Conservation (phyloP, 805 yeast species). For the Yarrowia phangngaensis region DNA sequence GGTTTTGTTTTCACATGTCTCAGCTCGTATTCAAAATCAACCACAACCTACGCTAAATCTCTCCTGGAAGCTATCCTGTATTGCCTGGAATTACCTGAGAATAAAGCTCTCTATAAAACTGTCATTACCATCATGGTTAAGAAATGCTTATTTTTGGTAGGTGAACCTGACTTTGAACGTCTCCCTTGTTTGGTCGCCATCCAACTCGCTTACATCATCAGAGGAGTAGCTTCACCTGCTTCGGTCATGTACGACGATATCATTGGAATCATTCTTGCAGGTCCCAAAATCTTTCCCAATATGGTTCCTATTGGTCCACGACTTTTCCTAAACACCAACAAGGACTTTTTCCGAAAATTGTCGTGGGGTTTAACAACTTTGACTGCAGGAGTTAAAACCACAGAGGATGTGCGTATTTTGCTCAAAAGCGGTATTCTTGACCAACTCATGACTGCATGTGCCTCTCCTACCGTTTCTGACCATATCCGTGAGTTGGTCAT, state of each 20-base stretch:
- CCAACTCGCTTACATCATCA: constrained; percentile 53
- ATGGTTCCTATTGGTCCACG: constrained; percentile 43
- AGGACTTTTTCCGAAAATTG: constrained; percentile 53
- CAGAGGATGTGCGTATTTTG: constrained; percentile 52
- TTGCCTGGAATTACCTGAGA: constrained; percentile 36
- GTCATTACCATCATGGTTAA: constrained; percentile 27
- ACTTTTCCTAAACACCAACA: constrained; percentile 40
- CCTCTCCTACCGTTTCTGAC: constrained; percentile 7
- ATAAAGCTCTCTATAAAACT: constrained; percentile 31
- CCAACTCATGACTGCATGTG: constrained; percentile 24
- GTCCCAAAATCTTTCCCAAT: constrained; percentile 45
- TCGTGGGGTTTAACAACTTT: constrained; percentile 62
- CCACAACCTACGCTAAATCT: constrained; percentile 37
- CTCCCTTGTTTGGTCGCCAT: constrained; percentile 52
- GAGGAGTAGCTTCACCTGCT: constrained; percentile 62
- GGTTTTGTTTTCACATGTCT: neutral
- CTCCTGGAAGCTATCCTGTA: constrained; percentile 44
- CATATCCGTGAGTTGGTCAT: constrained; percentile 13
- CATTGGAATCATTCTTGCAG: constrained; percentile 59
- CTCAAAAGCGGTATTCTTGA: constrained; percentile 59
- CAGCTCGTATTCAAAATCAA: neutral
- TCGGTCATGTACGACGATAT: constrained; percentile 71
- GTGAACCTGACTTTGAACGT: constrained; percentile 5
- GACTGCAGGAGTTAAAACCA: constrained; percentile 46
- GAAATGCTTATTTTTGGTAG: constrained; percentile 8